Evolutionary conservation across 164 flowering plant genomes (phyloP).

Genomic region (Echeveria elegans): DNA sequence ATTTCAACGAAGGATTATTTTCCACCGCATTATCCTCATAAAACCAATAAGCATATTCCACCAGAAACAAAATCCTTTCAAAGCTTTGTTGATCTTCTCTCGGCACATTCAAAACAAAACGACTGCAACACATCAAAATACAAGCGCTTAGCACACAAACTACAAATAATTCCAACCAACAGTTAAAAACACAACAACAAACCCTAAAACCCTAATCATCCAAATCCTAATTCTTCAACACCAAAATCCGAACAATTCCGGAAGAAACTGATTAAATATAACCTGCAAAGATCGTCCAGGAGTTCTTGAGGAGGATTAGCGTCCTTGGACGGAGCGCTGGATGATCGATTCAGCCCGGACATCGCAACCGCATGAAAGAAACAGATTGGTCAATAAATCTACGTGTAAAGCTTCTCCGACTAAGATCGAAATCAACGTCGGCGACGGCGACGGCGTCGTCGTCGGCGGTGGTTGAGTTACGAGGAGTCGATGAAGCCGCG

Average conservation of each 20-base stretch:
- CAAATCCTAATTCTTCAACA: no score
- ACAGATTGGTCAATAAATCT: no score
- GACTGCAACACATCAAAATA: slow-evolving; percentile 41
- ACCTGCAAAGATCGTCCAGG: slow-evolving; percentile 96
- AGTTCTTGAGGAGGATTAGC: slow-evolving; percentile 79
- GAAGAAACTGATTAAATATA: background rate
- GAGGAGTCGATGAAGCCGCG: background rate
- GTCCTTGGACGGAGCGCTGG: slow-evolving; percentile 47
- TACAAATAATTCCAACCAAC: background rate
- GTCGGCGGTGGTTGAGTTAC: background rate
- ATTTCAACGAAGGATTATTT: slow-evolving; percentile 76
- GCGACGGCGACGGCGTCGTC: background rate
- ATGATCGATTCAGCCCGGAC: slow-evolving; percentile 44
- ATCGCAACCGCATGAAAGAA: slow-evolving; percentile 13
- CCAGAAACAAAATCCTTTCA: slow-evolving; percentile 93
- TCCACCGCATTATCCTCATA: slow-evolving; percentile 95
- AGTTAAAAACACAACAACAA: no score
- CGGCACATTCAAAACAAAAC: slow-evolving; percentile 91
- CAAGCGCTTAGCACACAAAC: background rate
- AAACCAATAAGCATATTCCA: slow-evolving; percentile 98
- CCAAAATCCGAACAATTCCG: no score
- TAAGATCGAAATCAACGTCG: background rate
- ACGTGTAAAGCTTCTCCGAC: no score
- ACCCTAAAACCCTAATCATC: no score
- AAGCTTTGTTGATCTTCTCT: slow-evolving; percentile 90